Evolutionary conservation across 78 protist genomes (phyloP), one percentile per base, ranked within the genome.

Genomic region (Cyanophora paradoxa): DNA sequence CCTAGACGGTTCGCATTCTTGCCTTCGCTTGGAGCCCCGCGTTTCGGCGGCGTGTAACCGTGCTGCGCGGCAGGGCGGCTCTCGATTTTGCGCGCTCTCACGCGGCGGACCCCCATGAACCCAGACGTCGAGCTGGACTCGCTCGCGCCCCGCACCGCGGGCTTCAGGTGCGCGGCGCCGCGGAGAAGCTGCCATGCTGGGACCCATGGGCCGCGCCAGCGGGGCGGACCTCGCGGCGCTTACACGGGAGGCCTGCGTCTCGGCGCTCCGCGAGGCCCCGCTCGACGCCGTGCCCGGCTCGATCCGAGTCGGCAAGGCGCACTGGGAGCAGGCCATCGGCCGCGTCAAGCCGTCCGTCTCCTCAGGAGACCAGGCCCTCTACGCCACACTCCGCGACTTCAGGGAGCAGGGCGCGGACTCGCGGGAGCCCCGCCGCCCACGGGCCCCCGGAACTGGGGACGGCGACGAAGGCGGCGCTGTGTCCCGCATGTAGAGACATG

Each of bases 161-260:
- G 80, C 31, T 33, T 72, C 16, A 81, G 86, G 1, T 75, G 73
- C 41, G 66, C 84, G 1, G n/a, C n/a, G n/a, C n/a, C n/a, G n/a
- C n/a, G n/a, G n/a, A n/a, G n/a, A n/a, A n/a, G n/a, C n/a, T n/a
- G n/a, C n/a, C n/a, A n/a, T n/a, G n/a, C n/a, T n/a, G n/a, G n/a
- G n/a, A n/a, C n/a, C n/a, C n/a, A n/a, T n/a, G n/a, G n/a, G n/a
- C n/a, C n/a, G n/a, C n/a, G n/a, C n/a, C n/a, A n/a, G n/a, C n/a
- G 91, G 91, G 26, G 91, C 91, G 34, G 91, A 87, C 65, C 39
- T 83, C 13, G 40, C 63, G 28, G 34, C 56, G 3, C 56, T 87
- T 22, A 78, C 58, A 2, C 69, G 77, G 19, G 87, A 83, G 65
- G 90, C 90, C 10, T 34, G 82, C 24, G 4, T 69, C 39, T 0